A percentile compares a stretch with the other conserved stretches of the same genome.
phyloP scores from a whole-genome alignment of 78 protist genomes.

The Acrasis kona region DNA sequence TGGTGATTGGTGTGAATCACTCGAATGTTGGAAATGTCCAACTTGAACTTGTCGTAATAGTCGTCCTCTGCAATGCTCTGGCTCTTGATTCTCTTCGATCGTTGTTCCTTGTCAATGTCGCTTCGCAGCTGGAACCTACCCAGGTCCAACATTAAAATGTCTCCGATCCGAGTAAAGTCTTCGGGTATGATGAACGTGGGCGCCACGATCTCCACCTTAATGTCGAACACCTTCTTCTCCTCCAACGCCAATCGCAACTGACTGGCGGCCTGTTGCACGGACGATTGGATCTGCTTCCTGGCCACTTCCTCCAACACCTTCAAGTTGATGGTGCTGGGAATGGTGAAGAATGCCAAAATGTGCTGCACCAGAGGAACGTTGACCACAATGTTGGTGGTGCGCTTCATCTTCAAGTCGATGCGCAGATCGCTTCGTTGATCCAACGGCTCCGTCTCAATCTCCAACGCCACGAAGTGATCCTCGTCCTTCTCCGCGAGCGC shows the following conservation, averaged over 20 bases:
- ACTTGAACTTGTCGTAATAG: not conserved
- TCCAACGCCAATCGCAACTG: not conserved
- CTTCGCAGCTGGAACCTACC: not conserved
- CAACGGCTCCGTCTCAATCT: too few relatives aligned
- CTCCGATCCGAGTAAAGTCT: too few relatives aligned
- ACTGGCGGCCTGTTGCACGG: not conserved
- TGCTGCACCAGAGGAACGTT: too few relatives aligned
- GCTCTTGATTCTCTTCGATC: not conserved
- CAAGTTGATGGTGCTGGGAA: not conserved
- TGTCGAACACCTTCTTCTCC: not conserved
- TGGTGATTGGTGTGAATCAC: not conserved
- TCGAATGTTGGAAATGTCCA: not conserved
- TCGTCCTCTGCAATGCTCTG: not conserved
- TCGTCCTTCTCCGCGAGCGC: too few relatives aligned
- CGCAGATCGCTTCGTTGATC: too few relatives aligned
- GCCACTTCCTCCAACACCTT: not conserved
- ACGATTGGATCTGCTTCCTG: not conserved
- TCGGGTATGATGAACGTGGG: not conserved
- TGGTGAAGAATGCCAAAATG: not conserved
- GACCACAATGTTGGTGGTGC: too few relatives aligned
- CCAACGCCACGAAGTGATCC: too few relatives aligned
- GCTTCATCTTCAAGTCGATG: too few relatives aligned
- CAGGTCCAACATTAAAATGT: not conserved
- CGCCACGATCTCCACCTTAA: not conserved
- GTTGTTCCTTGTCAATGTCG: not conserved